Conservation (phyloP, 768 basidiomycete species). For the Pulveroboletus sp. region DNA sequence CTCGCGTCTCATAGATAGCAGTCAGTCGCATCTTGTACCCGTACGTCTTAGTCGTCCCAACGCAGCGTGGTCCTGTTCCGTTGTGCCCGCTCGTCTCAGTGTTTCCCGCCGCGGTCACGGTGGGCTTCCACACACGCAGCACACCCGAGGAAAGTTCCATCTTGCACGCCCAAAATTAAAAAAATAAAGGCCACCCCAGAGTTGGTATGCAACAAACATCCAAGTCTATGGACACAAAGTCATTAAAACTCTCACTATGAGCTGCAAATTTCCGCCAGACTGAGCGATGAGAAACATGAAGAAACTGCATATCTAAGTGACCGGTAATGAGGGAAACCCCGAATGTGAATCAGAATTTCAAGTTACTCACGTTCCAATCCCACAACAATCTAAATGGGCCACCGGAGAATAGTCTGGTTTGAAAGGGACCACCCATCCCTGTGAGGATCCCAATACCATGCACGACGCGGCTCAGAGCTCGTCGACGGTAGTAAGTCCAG, state of each 20-base stretch:
- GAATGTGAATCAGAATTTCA: not conserved
- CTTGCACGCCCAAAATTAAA: slow-evolving; percentile 64
- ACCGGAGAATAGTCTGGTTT: slow-evolving; percentile 56
- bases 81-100: no score
- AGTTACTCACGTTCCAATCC: slow-evolving; percentile 59
- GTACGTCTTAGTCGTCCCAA: no score
- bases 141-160: slow-evolving; percentile 60
- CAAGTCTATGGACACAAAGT: not conserved
- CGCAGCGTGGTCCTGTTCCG: no score
- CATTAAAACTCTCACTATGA: slow-evolving; percentile 41
- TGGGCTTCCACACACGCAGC: no score
- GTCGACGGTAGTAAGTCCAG: no score
- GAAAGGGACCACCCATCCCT: slow-evolving; percentile 59
- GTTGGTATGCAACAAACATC: slow-evolving; percentile 40
- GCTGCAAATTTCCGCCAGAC: slow-evolving; percentile 58
- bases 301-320: slow-evolving; percentile 46
- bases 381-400: slow-evolving; percentile 59
- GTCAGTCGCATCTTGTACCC: no score
- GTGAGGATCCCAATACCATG: slow-evolving; percentile 59
- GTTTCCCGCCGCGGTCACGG: no score
- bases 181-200: slow-evolving; percentile 59
- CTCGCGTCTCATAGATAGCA: no score
- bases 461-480: no score
- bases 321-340: not conserved
- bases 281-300: slow-evolving; percentile 61